These are phyloP conservation scores for Cercospora nicotianae DNA, from an alignment of 2,329 filamentous ascomycete genomes.

Conservation along the genomic window DNA sequence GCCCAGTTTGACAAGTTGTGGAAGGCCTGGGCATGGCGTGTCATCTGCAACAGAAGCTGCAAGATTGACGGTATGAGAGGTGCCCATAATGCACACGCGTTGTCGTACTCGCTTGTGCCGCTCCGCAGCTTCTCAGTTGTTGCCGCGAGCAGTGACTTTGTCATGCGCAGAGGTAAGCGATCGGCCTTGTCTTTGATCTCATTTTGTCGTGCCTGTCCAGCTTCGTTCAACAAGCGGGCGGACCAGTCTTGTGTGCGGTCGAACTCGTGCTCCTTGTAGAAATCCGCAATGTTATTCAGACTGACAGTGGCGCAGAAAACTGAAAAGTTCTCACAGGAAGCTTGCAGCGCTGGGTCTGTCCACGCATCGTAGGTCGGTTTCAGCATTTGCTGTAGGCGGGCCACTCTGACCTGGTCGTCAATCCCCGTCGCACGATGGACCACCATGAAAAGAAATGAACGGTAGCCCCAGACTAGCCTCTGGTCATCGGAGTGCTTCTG, in stretches of 20 bases:
- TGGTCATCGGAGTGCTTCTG: constrained; percentile 72
- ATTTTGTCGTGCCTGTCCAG: constrained; percentile 75
- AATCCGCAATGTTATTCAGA: constrained; percentile 76
- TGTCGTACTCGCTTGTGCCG: constrained; percentile 68
- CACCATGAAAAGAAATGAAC: constrained; percentile 90
- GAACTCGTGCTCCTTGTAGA: constrained; percentile 71
- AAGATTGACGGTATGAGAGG: constrained; percentile 78
- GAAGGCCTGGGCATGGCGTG: constrained; percentile 87
- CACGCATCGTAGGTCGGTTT: constrained; percentile 79
- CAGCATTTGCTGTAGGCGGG: constrained; percentile 73
- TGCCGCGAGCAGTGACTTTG: constrained; percentile 88
- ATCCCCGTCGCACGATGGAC: constrained; percentile 79
- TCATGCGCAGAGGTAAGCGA: constrained; percentile 76
- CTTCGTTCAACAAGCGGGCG: constrained; percentile 69
- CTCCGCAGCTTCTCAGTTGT: constrained; percentile 87
- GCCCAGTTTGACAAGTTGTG: constrained; percentile 85
- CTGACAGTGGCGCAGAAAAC: constrained; percentile 79
- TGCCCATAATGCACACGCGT: constrained; percentile 80
- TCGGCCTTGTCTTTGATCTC: constrained; percentile 74
- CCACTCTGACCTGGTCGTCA: constrained; percentile 67
- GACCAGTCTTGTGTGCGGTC: constrained; percentile 83
- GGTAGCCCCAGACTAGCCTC: constrained; percentile 80
- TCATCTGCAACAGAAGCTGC: constrained; percentile 79
- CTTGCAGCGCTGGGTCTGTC: constrained; percentile 68
- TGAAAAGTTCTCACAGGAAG: constrained; percentile 69